Evolutionary conservation across 805 yeast species (phyloP).

Genomic region (Candida pseudofarinosa): DNA sequence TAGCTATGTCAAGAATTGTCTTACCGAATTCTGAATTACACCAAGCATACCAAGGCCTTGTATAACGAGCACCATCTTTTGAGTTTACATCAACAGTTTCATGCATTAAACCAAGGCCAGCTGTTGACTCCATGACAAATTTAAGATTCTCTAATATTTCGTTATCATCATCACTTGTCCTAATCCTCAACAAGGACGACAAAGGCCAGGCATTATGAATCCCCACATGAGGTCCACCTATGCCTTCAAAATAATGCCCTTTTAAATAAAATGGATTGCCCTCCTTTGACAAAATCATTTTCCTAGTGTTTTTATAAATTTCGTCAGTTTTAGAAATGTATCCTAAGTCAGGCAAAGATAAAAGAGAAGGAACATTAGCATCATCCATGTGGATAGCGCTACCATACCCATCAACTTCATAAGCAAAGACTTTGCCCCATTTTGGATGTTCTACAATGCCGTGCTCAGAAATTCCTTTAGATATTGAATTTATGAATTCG

Average conservation of each 20-base stretch:
- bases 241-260: constrained; percentile 65
- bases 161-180: constrained; percentile 68
- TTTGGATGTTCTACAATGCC: constrained; percentile 66
- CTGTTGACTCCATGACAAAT: constrained; percentile 58
- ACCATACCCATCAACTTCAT: constrained; percentile 87
- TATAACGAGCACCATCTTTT: constrained; percentile 44
- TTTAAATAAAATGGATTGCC: constrained; percentile 77
- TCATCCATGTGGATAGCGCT: constrained; percentile 77
- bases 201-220: constrained; percentile 84
- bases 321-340: constrained; percentile 48
- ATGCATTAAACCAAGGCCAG: constrained; percentile 76
- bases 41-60: constrained; percentile 94
- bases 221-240: constrained; percentile 92
- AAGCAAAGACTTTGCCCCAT: constrained; percentile 79
- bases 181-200: constrained; percentile 69
- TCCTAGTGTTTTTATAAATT: constrained; percentile 73
- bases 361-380: constrained; percentile 80
- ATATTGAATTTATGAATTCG: constrained; percentile 39
- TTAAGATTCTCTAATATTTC: constrained; percentile 55
- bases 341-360: constrained; percentile 79
- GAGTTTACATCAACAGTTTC: constrained; percentile 70
- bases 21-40: constrained; percentile 89
- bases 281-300: constrained; percentile 60
- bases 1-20: constrained; percentile 72
- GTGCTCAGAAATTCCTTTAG: constrained; percentile 53